Percentiles rank a stretch among this genome's conserved stretches.
phyloP scores from a whole-genome alignment of 495 filamentous ascomycete species.

The Xylaria nigripes region DNA sequence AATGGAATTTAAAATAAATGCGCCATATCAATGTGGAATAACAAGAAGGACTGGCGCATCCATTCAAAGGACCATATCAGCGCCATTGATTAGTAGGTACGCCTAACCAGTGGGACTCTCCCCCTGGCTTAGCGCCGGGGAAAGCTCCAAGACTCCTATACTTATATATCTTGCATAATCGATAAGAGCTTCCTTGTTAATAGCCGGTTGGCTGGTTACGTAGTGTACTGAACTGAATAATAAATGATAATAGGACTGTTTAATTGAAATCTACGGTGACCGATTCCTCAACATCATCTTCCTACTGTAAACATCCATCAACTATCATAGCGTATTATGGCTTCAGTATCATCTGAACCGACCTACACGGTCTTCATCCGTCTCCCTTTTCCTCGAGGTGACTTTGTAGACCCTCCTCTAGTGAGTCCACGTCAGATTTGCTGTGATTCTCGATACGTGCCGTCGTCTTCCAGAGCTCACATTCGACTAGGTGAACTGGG shows the following conservation, averaged over 20 bases:
- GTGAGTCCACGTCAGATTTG: conserved; percentile 40
- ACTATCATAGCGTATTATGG: conserved; percentile 13
- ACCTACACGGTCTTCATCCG: conserved; percentile 73
- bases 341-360: conserved; percentile 28
- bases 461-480: background rate
- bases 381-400: conserved; percentile 75
- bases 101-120: background rate
- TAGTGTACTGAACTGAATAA: background rate
- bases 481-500: conserved; percentile 41
- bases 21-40: too few species aligned
- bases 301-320: background rate
- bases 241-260: background rate
- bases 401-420: conserved; percentile 83
- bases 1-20: too few species aligned
- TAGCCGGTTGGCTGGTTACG: background rate
- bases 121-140: background rate
- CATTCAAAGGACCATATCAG: too few species aligned
- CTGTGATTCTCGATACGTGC: background rate
- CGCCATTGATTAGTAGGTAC: background rate
- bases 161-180: conserved; percentile 6
- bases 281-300: background rate
- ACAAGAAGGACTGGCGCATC: too few species aligned
- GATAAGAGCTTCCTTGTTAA: conserved; percentile 10
- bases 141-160: background rate
- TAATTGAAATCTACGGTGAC: background rate